phyloP scores from a whole-genome alignment of 2,329 filamentous ascomycete genomes.

The Stemphylium vesicarium region DNA sequence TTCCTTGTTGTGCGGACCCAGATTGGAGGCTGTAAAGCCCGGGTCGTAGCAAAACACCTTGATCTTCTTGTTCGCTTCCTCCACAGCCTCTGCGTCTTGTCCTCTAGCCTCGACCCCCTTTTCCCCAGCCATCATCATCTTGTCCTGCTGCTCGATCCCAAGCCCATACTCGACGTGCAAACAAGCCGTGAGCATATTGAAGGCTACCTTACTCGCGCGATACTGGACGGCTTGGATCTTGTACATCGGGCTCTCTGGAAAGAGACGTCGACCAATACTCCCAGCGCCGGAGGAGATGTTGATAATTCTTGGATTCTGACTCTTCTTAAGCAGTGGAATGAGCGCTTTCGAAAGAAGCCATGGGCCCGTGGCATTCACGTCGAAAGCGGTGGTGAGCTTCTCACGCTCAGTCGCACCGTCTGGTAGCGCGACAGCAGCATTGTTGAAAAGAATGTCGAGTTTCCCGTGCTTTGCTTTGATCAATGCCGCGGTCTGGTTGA shows the following conservation, averaged over 20 bases:
- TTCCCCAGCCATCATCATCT: not conserved
- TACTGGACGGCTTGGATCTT: constrained; percentile 40
- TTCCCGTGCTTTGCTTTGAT: constrained; percentile 41
- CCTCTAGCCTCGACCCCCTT: not conserved
- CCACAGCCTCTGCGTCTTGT: not conserved
- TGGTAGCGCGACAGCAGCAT: constrained; percentile 40
- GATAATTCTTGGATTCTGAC: constrained; percentile 38
- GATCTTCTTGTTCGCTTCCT: constrained; percentile 23
- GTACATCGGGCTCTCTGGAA: constrained; percentile 34
- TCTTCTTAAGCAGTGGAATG: constrained; percentile 24
- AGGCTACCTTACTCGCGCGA: constrained; percentile 47
- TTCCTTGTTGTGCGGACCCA: constrained; percentile 41
- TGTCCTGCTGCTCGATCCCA: constrained; percentile 16
- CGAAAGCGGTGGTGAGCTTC: constrained; percentile 32
- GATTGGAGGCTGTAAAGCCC: constrained; percentile 47
- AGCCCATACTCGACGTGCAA: constrained; percentile 39
- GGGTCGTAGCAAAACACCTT: constrained; percentile 51
- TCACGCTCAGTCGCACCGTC: constrained; percentile 30
- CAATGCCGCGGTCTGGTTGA: constrained; percentile 44
- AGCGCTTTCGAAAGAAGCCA: constrained; percentile 33
- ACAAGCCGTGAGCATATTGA: constrained; percentile 49
- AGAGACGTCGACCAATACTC: constrained; percentile 39
- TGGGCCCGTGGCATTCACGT: constrained; percentile 40
- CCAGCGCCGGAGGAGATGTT: constrained; percentile 47
- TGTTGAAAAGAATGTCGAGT: constrained; percentile 50